Evolutionary conservation across 2,329 filamentous ascomycete species (phyloP).

Genomic region (Ambrosiella xylebori): DNA sequence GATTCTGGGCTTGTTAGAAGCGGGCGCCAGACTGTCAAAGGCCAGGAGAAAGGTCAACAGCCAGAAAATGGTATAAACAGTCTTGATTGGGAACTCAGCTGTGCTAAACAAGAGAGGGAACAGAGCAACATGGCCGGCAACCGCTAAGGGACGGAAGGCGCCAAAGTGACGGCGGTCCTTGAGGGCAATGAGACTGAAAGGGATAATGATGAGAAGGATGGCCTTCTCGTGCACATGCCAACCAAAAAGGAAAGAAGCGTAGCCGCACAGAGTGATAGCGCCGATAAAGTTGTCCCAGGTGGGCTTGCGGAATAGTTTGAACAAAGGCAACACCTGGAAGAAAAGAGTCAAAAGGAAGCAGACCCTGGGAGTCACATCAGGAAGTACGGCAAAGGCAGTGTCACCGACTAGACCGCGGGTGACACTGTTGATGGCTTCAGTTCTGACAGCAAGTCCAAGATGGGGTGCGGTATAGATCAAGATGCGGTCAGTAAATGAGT

Average conservation of each 20-base stretch:
- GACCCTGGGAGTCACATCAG: constrained; percentile 60
- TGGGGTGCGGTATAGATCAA: constrained; percentile 75
- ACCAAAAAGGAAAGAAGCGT: constrained; percentile 90
- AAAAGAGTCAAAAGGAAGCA: constrained; percentile 72
- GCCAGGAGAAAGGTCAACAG: constrained; percentile 67
- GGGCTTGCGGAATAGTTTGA: constrained; percentile 65
- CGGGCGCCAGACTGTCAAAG: constrained; percentile 77
- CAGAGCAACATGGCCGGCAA: constrained; percentile 85
- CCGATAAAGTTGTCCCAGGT: constrained; percentile 83
- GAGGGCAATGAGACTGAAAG: constrained; percentile 82
- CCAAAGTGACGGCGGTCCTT: constrained; percentile 79
- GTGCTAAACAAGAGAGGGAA: constrained; percentile 88
- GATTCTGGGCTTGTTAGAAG: constrained; percentile 59
- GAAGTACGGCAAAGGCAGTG: constrained; percentile 82
- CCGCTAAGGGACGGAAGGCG: constrained; percentile 79
- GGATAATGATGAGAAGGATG: constrained; percentile 81
- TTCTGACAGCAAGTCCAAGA: constrained; percentile 55
- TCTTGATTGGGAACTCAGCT: constrained; percentile 87
- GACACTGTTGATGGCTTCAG: constrained; percentile 66
- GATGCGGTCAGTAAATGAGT: constrained; percentile 74
- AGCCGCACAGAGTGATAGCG: constrained; percentile 79
- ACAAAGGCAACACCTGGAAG: constrained; percentile 62
- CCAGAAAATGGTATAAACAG: constrained; percentile 84
- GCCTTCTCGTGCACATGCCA: constrained; percentile 99
- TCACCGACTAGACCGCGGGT: constrained; percentile 88